These are phyloP conservation scores for Aureobasidium sp. DNA, from an alignment of 2,329 filamentous ascomycete species.

Conservation along the genomic window DNA sequence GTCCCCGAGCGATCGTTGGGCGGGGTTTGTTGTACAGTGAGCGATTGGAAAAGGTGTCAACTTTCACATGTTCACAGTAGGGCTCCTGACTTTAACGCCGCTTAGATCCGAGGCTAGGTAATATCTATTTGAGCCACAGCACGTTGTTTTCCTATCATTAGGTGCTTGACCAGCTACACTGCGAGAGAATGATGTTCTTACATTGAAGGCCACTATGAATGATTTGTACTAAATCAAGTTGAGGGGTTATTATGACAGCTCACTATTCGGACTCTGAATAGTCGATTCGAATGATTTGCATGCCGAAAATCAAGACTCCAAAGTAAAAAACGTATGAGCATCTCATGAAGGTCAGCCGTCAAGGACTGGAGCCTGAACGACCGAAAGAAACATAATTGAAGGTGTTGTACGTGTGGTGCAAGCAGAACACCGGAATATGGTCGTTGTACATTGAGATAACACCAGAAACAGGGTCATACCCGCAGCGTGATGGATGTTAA, in stretches of 20 bases:
- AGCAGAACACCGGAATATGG: not conserved
- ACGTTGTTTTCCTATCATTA: not conserved
- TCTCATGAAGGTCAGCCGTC: not conserved
- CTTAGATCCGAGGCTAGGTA: conserved; percentile 10
- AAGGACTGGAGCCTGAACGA: not conserved
- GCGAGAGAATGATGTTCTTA: not conserved
- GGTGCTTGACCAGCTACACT: not conserved
- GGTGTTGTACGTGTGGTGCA: not conserved
- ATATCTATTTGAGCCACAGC: not conserved
- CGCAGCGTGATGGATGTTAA: not conserved
- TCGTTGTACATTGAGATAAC: no score
- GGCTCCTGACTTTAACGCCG: not conserved
- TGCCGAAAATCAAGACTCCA: no score
- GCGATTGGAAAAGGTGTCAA: conserved; percentile 12
- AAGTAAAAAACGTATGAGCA: not conserved
- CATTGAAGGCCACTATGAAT: accelerated
- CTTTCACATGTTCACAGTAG: not conserved
- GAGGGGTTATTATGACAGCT: no score
- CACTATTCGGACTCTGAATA: no score
- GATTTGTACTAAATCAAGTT: not conserved
- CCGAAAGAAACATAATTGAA: not conserved
- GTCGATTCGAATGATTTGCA: no score
- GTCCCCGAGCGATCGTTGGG: not conserved
- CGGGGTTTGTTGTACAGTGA: not conserved
- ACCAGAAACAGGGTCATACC: not conserved